A percentile compares a stretch with the other conserved stretches of the same genome.
phyloP scores from a whole-genome alignment of 352 stramenopile genomes.

The Phytophthora pseudosyringae region DNA sequence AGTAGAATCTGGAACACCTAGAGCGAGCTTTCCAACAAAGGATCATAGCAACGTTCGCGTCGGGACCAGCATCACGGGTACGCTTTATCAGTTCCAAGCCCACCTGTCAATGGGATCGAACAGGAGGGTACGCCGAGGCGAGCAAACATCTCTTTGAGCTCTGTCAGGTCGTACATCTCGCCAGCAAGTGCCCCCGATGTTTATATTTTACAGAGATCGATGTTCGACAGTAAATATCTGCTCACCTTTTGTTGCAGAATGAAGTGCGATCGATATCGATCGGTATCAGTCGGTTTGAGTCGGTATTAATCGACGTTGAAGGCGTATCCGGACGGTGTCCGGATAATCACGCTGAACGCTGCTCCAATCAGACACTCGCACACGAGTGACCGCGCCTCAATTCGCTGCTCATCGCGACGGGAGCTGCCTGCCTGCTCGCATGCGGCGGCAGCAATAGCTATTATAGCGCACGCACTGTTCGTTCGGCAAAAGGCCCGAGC shows the following conservation, averaged over 20 bases:
- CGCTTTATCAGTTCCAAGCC: no score
- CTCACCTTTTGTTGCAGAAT: neutral
- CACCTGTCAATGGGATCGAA: no score
- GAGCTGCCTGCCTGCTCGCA: neutral
- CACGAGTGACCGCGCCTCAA: no score
- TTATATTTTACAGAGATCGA: no score
- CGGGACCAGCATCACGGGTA: no score
- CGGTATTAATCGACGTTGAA: neutral
- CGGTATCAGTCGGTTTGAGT: neutral
- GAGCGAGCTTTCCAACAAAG: no score
- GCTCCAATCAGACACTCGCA: slow-evolving; percentile 11
- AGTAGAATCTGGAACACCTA: no score
- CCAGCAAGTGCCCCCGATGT: no score
- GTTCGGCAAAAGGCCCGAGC: neutral
- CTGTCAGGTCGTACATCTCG: no score
- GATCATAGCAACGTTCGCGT: no score
- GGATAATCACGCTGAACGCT: neutral
- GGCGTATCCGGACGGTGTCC: neutral
- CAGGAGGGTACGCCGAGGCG: no score
- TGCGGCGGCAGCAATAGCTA: neutral
- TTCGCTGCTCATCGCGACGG: neutral
- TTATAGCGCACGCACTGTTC: neutral
- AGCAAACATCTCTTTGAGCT: no score
- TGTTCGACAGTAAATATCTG: neutral
- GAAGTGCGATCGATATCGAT: neutral